Evolutionary conservation across 768 basidiomycete genomes (phyloP), one percentile per base, ranked within the genome.

Genomic region (Calocybe gangraenosa): DNA sequence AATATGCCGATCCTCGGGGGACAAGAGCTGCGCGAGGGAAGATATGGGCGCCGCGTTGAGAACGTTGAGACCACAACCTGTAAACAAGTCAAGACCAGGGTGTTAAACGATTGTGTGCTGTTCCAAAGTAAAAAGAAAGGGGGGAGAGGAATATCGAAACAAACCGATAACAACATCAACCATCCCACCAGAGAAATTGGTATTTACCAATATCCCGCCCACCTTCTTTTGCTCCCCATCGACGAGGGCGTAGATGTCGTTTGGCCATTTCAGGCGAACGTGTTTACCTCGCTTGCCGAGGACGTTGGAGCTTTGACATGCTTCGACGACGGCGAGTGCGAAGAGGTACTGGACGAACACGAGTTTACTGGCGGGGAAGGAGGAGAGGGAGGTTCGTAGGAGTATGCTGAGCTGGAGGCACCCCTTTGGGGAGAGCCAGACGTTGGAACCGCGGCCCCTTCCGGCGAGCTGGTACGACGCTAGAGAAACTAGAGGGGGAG

Each of bases 261-360:
- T 98, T 15, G 95, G 96, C 96, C 96, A 98, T 63, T 97, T 98
- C 19, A 98, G 68, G 32, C 82, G 73, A 9, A 96, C 77, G 11
- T 71, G 70, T 2, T 78, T 65, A 10, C 79, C 82, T 13, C 56
- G 57, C 40, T 67, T 70, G 49, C 73, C 79, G 0, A 84, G 69
- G n/a, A 83, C 72, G 8, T 55, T 67, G 1, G 67, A 66, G 2
- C 81, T 75, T 39, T 83, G 75, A 53, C 89, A 90, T 1, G 87
- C 92, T 53, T 93, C 86, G 14, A 84, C 80, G n/a, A 97, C 84
- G 1, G 93, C 92, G 32, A 98, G 69, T 0, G 86, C 87, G 50
- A 87, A 88, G 3, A 99, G 75, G 61, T 99, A 98, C 58, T 99
- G 96, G 8, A 94, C 65, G 59, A 98, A 96, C 19, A 98, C 92